Evolutionary conservation across 257 asterid genomes (phyloP).

Genomic region (Primulina tabacum): DNA sequence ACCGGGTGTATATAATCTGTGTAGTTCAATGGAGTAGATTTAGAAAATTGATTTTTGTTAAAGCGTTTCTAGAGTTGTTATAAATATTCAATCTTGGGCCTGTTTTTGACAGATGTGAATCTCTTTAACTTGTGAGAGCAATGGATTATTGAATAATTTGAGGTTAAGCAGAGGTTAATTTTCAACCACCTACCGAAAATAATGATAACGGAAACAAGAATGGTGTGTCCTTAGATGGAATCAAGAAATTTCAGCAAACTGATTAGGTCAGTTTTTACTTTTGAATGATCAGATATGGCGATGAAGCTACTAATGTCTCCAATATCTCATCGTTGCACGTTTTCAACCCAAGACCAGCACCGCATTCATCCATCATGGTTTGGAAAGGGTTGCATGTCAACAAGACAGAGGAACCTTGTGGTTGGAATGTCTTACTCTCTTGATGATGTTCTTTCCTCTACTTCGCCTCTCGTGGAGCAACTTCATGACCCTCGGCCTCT

Average conservation of each 20-base stretch:
- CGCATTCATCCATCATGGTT: slow-evolving; percentile 31
- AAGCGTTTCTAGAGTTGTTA: neutral
- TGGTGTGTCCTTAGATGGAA: neutral
- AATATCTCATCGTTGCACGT: slow-evolving; percentile 35
- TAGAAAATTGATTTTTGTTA: neutral
- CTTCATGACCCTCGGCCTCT: slow-evolving; percentile 48
- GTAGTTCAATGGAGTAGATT: neutral
- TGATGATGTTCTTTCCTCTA: slow-evolving; percentile 29
- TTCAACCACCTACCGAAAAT: neutral
- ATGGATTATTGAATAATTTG: neutral
- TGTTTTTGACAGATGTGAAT: no score
- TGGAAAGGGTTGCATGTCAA: slow-evolving; percentile 19
- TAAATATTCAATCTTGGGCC: neutral
- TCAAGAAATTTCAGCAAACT: slow-evolving; percentile 1
- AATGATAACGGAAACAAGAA: neutral
- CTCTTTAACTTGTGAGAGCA: neutral
- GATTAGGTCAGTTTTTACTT: slow-evolving; percentile 11
- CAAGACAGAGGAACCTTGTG: slow-evolving; percentile 30
- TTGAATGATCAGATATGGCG: slow-evolving; percentile 42
- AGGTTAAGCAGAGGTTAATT: neutral
- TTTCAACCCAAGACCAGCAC: slow-evolving; percentile 29
- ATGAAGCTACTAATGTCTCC: slow-evolving; percentile 48
- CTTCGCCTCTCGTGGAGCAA: slow-evolving; percentile 37
- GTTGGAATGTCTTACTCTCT: slow-evolving; percentile 33
- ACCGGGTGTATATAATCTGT: neutral